Evolutionary conservation across 2,329 filamentous ascomycete species (phyloP).

Genomic region (Cladosporium sphaerospermum): DNA sequence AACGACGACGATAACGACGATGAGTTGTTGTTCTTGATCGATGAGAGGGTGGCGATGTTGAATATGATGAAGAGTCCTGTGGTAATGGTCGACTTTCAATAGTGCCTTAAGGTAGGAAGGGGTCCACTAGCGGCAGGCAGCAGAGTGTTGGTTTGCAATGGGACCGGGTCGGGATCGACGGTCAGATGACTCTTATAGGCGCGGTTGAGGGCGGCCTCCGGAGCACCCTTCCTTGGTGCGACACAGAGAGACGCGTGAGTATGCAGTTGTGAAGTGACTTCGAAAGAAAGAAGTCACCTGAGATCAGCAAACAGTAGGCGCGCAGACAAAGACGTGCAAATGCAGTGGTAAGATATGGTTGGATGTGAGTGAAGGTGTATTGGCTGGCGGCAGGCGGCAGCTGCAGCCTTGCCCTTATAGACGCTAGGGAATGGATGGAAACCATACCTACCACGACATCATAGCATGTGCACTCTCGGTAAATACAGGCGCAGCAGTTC

Average conservation of each 20-base stretch:
- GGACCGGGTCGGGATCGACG: slow-evolving; percentile 2
- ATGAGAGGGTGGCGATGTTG: neutral
- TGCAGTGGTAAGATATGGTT: neutral
- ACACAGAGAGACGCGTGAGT: no score
- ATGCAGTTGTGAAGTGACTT: no score
- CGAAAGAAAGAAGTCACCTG: neutral
- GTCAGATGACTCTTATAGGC: slow-evolving; percentile 11
- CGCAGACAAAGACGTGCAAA: neutral
- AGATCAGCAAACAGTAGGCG: neutral
- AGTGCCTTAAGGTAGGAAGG: neutral
- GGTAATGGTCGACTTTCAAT: slow-evolving; percentile 3
- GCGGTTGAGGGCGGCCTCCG: slow-evolving; percentile 6
- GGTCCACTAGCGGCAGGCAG: slow-evolving; percentile 8
- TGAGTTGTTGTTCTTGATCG: neutral
- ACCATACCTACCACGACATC: neutral
- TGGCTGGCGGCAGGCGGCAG: neutral
- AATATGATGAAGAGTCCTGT: neutral
- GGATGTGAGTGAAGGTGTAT: neutral
- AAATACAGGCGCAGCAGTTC: slow-evolving; percentile 5
- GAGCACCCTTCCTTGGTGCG: no score
- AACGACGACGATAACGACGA: neutral
- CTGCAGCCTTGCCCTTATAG: slow-evolving; percentile 8
- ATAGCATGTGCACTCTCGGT: neutral
- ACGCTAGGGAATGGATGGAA: neutral
- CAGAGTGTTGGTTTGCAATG: slow-evolving; percentile 12